Base-by-base conservation (phyloP, 2,329 filamentous ascomycete genomes). In the Cladobotryum protrusum region DNA sequence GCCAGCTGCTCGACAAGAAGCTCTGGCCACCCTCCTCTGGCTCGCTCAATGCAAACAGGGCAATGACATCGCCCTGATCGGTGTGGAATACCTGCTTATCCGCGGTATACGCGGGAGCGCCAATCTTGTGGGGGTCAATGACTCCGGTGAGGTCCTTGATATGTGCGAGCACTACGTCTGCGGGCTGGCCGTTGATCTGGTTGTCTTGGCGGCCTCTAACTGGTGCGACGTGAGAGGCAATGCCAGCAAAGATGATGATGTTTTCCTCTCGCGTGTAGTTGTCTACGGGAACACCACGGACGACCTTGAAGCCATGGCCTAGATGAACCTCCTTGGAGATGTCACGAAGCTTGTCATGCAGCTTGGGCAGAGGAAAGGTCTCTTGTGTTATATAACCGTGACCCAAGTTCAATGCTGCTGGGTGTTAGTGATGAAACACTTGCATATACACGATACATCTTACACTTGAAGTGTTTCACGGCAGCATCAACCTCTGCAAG, bases 51-150 rank as follows among this genome's bases (percentile, higher is more conserved):
- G 75, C 76, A 43, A 81, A 76, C 6, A 85, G 66, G 2, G 77
- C 76, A 17, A 86, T 72, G 2, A 85, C 70, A 56, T 86, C 82
- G 8, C 81, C 74, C 0, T 62, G 59, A 56, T 85, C 81, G 0
- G 78, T 85, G 61, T 85, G 82, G 57, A 84, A 84, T 5, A 77
- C 74, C 60, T 81, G 81, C 59, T 81, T 82, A 49, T 83, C 79
- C 0, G 75, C 69, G 0, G 79, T 82, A 61, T 81, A 82, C 0
- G 79, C 77, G 0, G 79, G 79, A 1, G 74, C 73, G 2, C 79
- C 78, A 43, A 84, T 82, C 3, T 67, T 65, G 20, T 62, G 54
- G 8, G 56, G 47, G 35, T 61, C 57, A 7, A 58, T 50, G 2
- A 18, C 32, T 37, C 17, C 15, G 9, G 11, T 45, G 7, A 86